These are phyloP conservation scores for Bolboschoenus planiculmis DNA, from an alignment of 176 grass and related monocot species.

Conservation along the genomic window DNA sequence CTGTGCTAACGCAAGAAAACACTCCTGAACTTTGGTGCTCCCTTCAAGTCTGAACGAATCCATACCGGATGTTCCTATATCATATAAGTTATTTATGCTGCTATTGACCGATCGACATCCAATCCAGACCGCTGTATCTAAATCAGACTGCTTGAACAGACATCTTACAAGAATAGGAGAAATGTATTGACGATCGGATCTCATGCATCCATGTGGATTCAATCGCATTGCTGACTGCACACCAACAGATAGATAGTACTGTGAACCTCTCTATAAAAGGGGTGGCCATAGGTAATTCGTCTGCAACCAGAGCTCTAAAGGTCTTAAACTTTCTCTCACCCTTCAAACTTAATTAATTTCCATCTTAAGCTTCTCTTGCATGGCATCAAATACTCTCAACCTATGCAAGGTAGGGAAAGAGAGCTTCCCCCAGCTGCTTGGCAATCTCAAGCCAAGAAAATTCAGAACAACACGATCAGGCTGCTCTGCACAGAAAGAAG, in stretches of 20 bases:
- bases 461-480: background rate
- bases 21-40: background rate
- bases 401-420: background rate
- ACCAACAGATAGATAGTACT: background rate
- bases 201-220: background rate
- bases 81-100: background rate
- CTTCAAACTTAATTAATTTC: background rate
- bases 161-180: background rate
- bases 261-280: constrained; percentile 10
- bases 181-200: background rate
- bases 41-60: background rate
- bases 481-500: background rate
- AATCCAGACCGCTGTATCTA: background rate
- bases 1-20: background rate
- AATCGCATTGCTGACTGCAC: background rate
- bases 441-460: constrained; percentile 21
- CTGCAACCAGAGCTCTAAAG: background rate
- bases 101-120: background rate
- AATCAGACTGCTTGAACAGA: background rate
- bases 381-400: background rate
- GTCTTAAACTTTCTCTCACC: background rate
- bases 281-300: background rate
- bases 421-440: background rate
- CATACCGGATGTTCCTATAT: background rate
- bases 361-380: background rate